Percentiles rank a stretch among this genome's conserved stretches.
phyloP scores from a whole-genome alignment of 495 filamentous ascomycete species.

The Aspergillus cristatus region DNA sequence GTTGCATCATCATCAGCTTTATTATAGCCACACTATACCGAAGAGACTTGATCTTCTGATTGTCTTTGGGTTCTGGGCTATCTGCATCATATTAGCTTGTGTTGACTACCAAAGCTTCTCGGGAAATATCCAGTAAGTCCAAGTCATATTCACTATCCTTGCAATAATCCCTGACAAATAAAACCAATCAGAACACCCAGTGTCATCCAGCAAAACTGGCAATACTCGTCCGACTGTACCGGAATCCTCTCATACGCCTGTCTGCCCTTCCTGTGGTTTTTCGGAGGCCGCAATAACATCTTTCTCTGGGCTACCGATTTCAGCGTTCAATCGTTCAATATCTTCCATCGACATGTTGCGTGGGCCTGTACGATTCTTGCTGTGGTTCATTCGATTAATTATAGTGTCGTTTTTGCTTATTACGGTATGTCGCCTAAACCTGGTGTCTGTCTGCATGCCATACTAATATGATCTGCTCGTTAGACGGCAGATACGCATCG shows the following conservation, averaged over 20 bases:
- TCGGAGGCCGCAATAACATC: constrained; percentile 34
- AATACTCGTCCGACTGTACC: constrained; percentile 24
- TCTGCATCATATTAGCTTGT: constrained; percentile 15
- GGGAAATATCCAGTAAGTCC: constrained; percentile 5
- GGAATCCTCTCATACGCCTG: constrained; percentile 28
- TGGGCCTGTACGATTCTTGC: constrained; percentile 31
- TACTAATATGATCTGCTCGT: background rate
- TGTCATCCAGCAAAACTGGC: constrained; percentile 9
- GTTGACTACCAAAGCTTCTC: constrained; percentile 14
- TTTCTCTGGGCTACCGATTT: constrained; percentile 33
- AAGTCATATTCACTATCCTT: no score
- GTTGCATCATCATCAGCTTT: constrained; percentile 11
- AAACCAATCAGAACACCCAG: constrained; percentile 1
- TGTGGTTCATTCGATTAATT: constrained; percentile 30
- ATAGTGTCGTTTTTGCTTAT: constrained; percentile 14
- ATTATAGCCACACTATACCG: constrained; percentile 6
- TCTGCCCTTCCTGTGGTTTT: constrained; percentile 30
- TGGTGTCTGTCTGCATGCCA: no score
- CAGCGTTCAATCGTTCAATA: constrained; percentile 26
- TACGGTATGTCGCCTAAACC: constrained; percentile 9
- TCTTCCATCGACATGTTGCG: constrained; percentile 37
- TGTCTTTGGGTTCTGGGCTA: constrained; percentile 14
- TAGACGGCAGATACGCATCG: constrained; percentile 5
- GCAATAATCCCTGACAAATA: no score
- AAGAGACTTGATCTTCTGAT: constrained; percentile 17